Evolutionary conservation across 225 moss, liverwort and hornwort genomes (phyloP), one percentile per base, ranked within the genome.

Genomic region (Anthoceros angustus): DNA sequence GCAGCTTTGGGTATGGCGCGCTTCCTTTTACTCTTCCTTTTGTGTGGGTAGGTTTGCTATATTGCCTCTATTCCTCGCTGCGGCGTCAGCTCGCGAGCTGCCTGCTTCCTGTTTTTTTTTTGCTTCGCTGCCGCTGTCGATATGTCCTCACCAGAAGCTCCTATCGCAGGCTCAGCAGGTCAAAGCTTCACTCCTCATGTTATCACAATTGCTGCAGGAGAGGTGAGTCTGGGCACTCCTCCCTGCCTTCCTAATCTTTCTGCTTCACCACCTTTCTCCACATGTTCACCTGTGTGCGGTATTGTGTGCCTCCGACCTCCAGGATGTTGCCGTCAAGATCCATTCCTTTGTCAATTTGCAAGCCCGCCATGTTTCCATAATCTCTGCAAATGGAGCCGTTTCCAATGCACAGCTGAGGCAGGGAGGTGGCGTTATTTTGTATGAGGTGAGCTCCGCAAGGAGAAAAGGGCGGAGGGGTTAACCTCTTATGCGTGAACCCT

Each of bases 271-370:
- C 18, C n/a, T 12, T 55, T 18, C 55, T 55, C 55, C 6, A 1
- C 18, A 18, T 2, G 23, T 55, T 23, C 18, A 18, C 55, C 23
- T 55, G 45, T 46, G 12, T 46, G 45, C 6, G 11, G 18, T 55
- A 7, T 23, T 9, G 18, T 55, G 7, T 55, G 7, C 7, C 14
- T 7, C 6, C 12, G 23, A 55, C 6, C 55, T 20, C 0, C 79
- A 98, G 98, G 98, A 98, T 72, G 98, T 92, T 26, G 86, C 92
- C 48, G 87, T 85, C 65, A 98, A 88, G 76, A 85, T 98, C 38
- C 87, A 91, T 76, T 83, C 76, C 32, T 91, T 98, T 60, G 91
- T 88, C 20, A 88, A 98, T 69, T 85, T 88, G 81, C 91, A 88
- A 65, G 84, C 92, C 61, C 91, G 92, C 63, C 91, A 91, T 41